phyloP scores from a whole-genome alignment of 2,329 filamentous ascomycete species.

The Fusarium illudens region DNA sequence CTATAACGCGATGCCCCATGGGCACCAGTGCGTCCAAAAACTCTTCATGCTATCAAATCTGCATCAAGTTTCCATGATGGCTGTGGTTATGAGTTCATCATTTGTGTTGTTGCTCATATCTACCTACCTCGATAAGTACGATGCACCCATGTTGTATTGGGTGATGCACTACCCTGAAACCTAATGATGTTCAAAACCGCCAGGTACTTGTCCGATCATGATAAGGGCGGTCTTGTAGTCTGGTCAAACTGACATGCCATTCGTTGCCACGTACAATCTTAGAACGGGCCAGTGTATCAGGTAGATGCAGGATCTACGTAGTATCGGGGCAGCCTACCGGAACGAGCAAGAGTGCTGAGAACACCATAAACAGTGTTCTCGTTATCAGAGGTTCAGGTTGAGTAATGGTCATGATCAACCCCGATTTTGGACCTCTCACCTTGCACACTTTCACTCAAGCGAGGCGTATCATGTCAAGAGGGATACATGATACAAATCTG shows the following conservation, averaged over 20 bases:
- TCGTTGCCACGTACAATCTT: not conserved
- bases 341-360: too few relatives aligned
- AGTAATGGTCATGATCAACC: not conserved
- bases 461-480: slow-evolving; percentile 1
- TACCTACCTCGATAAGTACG: too few relatives aligned
- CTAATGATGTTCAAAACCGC: slow-evolving; percentile 44
- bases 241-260: not conserved
- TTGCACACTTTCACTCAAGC: slow-evolving; percentile 16
- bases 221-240: slow-evolving; percentile 5
- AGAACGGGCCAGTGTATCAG: not conserved
- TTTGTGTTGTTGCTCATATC: slow-evolving; percentile 39
- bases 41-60: slow-evolving; percentile 49
- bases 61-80: slow-evolving; percentile 46
- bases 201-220: slow-evolving; percentile 41
- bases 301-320: not conserved
- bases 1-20: slow-evolving; percentile 47
- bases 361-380: too few relatives aligned
- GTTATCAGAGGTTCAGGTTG: slow-evolving; percentile 8
- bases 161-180: slow-evolving; percentile 41
- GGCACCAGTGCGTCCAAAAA: slow-evolving; percentile 51
- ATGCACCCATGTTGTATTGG: slow-evolving; percentile 48
- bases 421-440: slow-evolving; percentile 2
- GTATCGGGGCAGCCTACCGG: too few relatives aligned
- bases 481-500: not conserved
- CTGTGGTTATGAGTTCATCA: slow-evolving; percentile 48